Conservation (phyloP, 331 rosid genomes). For the Pyracantha coccinea region DNA sequence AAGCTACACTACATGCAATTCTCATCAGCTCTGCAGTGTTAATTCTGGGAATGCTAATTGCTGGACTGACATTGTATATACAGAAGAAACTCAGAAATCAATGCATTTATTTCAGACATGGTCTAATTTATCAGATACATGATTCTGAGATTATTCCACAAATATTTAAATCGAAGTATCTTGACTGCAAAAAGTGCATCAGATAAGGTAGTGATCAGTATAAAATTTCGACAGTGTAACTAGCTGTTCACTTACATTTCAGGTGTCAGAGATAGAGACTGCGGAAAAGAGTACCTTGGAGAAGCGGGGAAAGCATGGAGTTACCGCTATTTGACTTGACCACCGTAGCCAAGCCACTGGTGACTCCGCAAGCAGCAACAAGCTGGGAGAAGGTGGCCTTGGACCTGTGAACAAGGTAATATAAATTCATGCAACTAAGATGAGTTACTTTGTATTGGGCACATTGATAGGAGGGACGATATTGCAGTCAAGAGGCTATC, state of each 20-base stretch:
- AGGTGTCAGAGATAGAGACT: neutral
- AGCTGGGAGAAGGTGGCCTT: slow-evolving; percentile 30
- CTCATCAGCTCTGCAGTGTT: neutral
- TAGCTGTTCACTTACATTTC: neutral
- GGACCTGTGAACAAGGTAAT: slow-evolving; percentile 7
- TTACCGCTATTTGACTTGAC: slow-evolving; percentile 11
- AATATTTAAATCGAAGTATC: neutral
- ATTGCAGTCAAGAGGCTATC: neutral
- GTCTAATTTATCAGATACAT: neutral
- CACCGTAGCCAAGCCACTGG: slow-evolving; percentile 18
- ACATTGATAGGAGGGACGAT: neutral
- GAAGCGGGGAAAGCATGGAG: slow-evolving; percentile 5
- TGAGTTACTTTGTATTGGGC: neutral
- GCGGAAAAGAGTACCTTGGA: neutral
- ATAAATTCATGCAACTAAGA: neutral
- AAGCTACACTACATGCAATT: neutral
- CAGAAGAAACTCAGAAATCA: neutral
- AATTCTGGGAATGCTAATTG: neutral
- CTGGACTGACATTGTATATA: neutral
- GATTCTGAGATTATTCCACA: neutral
- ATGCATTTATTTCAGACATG: neutral
- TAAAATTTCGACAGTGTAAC: neutral
- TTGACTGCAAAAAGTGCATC: neutral
- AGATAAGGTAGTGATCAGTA: neutral
- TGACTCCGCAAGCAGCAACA: slow-evolving; percentile 9